Percentiles rank a stretch among this genome's conserved stretches.
Evolutionary conservation across 495 filamentous ascomycete genomes (phyloP).

Genomic region (Acidiella bohemica): DNA sequence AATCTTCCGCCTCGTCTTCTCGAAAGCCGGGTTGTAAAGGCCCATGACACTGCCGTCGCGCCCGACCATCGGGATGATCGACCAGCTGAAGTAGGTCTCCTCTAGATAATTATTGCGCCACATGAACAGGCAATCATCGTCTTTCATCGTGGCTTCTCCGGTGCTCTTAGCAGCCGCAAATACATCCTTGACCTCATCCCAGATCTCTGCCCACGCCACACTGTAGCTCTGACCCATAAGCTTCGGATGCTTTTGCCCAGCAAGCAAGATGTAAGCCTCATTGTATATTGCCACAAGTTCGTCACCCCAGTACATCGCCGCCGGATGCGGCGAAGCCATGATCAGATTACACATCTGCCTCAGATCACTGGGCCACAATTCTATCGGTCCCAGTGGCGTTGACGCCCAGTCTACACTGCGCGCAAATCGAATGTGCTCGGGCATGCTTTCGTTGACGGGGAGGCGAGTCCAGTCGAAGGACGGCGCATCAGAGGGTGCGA

Average conservation of each 20-base stretch:
- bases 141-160: constrained; percentile 59
- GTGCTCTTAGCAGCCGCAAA: constrained; percentile 44
- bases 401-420: constrained; percentile 50
- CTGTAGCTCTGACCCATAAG: constrained; percentile 55
- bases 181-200: constrained; percentile 46
- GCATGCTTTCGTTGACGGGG: constrained; percentile 41
- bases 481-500: constrained; percentile 18
- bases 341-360: constrained; percentile 51
- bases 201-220: constrained; percentile 54
- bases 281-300: constrained; percentile 59
- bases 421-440: constrained; percentile 52
- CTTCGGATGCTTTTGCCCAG: constrained; percentile 53
- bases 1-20: constrained; percentile 51
- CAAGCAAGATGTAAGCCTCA: constrained; percentile 54
- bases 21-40: constrained; percentile 56
- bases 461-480: constrained; percentile 60
- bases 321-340: constrained; percentile 59
- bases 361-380: constrained; percentile 47
- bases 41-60: constrained; percentile 49
- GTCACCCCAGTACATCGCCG: constrained; percentile 58
- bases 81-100: constrained; percentile 59
- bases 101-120: constrained; percentile 47
- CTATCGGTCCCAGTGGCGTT: constrained; percentile 52
- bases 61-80: constrained; percentile 51
- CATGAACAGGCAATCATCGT: constrained; percentile 56